Evolutionary conservation across 306 rosid genomes (phyloP), one percentile per base, ranked within the genome.

Genomic region (Medicago ruthenica): DNA sequence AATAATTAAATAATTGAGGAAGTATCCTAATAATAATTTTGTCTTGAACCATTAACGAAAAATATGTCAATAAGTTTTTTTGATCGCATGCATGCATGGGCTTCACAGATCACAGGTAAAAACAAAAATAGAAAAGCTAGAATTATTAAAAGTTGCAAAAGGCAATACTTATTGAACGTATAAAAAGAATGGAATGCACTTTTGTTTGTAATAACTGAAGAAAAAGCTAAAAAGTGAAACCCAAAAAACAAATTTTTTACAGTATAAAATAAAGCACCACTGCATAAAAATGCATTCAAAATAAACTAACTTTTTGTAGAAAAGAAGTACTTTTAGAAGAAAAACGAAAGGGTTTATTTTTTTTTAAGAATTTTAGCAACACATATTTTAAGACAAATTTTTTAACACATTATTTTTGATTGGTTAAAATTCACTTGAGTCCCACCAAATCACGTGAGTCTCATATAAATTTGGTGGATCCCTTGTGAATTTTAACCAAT

Each of bases 101-200:
- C 7, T 34, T 34, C 7, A 34, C 70, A 12, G 31, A 21, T 34
- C 1, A 34, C 70, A 12, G 17, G 37, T 36, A 36, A 55, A 55
- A 8, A 55, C 62, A 55, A 41, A 68, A 67, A 53, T 5, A 53
- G 55, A 51, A 76, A 76, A 54, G 73, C 42, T 22, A 15, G 21
- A 76, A 20, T 67, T 55, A 76, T 55, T 54, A 67, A 76, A 76
- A 67, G 75, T 34, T 76, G 75, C 15, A 55, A 76, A 76, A 76
- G 57, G 69, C 24, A 67, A 57, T 27, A 41, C 39, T 41, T 17
- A 67, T 76, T 76, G 69, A 76, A 55, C 60, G 41, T 44, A 54
- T 67, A 67, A 67, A 76, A 76, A 54, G 74, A 55, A 67, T 9
- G 39, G 12, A 14, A 54, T 76, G 10, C 58, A 21, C 74, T 54